phyloP scores from a whole-genome alignment of 1,284 basidiomycete species.

The Pseudozyma tsukubaensis region DNA sequence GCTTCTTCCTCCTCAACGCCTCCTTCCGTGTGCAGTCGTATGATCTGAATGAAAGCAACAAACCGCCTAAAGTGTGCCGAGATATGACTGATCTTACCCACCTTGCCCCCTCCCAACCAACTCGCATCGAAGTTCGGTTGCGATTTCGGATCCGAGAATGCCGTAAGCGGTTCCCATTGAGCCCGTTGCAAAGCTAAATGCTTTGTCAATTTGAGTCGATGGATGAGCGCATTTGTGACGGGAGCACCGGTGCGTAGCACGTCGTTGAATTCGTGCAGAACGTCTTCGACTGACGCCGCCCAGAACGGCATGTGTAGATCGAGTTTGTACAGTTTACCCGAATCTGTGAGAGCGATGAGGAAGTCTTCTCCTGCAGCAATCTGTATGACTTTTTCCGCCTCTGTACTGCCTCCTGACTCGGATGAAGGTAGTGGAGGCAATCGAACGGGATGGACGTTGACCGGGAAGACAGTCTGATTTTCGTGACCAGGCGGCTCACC shows the following conservation, averaged over 20 bases:
- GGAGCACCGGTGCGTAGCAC: too few relatives aligned
- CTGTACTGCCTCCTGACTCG: not conserved
- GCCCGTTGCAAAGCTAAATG: constrained; percentile 2
- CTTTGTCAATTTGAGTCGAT: not conserved
- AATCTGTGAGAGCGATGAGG: constrained; percentile 46
- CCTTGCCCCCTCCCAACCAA: constrained; percentile 12
- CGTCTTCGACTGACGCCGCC: too few relatives aligned
- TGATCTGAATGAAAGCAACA: constrained; percentile 81
- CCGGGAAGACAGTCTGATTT: constrained; percentile 11
- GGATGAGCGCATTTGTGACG: not conserved
- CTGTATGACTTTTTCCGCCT: constrained; percentile 14
- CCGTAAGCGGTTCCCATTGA: constrained; percentile 13
- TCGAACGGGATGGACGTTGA: constrained; percentile 9
- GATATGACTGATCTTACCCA: constrained; percentile 73
- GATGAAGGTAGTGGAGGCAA: constrained; percentile 9
- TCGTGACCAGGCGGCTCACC: constrained; percentile 15
- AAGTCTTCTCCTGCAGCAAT: constrained; percentile 56
- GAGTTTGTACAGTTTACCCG: constrained; percentile 38
- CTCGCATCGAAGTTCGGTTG: constrained; percentile 8
- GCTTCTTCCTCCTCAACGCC: constrained; percentile 4
- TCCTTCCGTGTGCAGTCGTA: constrained; percentile 70
- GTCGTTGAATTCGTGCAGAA: too few relatives aligned
- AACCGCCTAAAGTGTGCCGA: constrained; percentile 85
- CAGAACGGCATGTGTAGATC: constrained; percentile 16
- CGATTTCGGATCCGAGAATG: constrained; percentile 16